Percentiles rank a stretch among this genome's conserved stretches.
phyloP scores from a whole-genome alignment of 129 eudicot genomes.

The Lactuca sativa region DNA sequence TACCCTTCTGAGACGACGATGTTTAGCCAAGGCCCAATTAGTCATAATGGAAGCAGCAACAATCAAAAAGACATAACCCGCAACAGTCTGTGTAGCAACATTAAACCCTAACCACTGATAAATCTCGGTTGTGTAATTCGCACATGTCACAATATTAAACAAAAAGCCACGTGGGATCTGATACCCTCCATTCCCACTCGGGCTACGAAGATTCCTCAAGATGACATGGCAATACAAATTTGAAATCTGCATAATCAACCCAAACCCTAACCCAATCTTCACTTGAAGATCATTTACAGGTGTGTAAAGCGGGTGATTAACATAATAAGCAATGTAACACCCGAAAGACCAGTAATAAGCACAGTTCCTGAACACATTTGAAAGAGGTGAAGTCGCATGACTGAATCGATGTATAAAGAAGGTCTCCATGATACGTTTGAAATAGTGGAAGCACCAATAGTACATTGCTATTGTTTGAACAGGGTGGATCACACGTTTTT shows the following conservation, averaged over 20 bases:
- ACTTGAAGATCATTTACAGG: conserved; percentile 87
- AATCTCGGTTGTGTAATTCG: conserved; percentile 96
- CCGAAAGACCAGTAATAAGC: conserved; percentile 97
- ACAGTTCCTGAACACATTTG: conserved; percentile 95
- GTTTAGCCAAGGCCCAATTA: conserved; percentile 97
- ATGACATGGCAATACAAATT: conserved; percentile 92
- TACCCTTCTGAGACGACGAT: conserved; percentile 94
- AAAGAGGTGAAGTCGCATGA: conserved; percentile 95
- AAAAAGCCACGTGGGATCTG: conserved; percentile 90
- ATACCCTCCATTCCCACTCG: conserved; percentile 71
- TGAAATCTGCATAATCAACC: conserved; percentile 74
- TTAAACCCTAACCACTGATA: conserved; percentile 99
- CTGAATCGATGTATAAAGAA: conserved; percentile 96
- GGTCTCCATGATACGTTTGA: conserved; percentile 96
- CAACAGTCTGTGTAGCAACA: conserved; percentile 89
- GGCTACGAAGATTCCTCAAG: conserved; percentile 71
- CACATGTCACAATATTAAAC: conserved; percentile 93
- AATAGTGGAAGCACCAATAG: conserved; percentile 95
- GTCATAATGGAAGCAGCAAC: conserved; percentile 95
- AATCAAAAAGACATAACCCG: conserved; percentile 71
- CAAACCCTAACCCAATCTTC: conserved; percentile 88
- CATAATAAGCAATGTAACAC: conserved; percentile 82
- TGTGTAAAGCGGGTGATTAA: conserved; percentile 85
- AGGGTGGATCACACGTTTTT: conserved; percentile 61
- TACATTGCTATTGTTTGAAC: conserved; percentile 88